Evolutionary conservation across 2,329 filamentous ascomycete species (phyloP).

Genomic region (Waltergamsia citrina): DNA sequence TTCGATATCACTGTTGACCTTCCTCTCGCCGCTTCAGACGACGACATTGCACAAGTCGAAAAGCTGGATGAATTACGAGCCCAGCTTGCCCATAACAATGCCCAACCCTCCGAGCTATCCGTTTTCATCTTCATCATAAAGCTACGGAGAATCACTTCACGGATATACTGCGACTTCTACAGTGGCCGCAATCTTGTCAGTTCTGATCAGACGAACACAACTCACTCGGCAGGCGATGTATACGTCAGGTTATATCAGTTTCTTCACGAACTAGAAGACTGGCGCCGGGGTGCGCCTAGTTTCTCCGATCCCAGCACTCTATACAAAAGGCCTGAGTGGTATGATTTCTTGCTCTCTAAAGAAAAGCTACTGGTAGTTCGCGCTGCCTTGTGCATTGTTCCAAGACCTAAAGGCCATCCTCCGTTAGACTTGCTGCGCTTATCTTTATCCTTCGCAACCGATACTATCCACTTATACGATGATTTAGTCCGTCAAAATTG

Average conservation of each 20-base stretch:
- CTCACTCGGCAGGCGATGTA: slow-evolving; percentile 11
- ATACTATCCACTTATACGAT: slow-evolving; percentile 27
- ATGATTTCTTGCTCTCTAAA: slow-evolving; percentile 28
- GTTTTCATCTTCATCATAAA: slow-evolving; percentile 27
- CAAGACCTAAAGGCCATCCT: slow-evolving; percentile 20
- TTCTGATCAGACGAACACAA: slow-evolving; percentile 4
- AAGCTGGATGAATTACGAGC: slow-evolving; percentile 1
- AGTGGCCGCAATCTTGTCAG: background rate
- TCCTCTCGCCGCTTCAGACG: slow-evolving; percentile 22
- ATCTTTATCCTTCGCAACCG: slow-evolving; percentile 22
- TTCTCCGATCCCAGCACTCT: slow-evolving; percentile 23
- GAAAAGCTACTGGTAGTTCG: slow-evolving; percentile 29
- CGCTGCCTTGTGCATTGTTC: slow-evolving; percentile 27
- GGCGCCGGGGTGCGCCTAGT: slow-evolving; percentile 21
- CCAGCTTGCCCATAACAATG: background rate
- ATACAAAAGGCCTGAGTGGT: slow-evolving; percentile 33
- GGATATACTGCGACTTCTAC: slow-evolving; percentile 20
- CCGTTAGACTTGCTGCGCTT: slow-evolving; percentile 18
- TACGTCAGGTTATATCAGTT: slow-evolving; percentile 16
- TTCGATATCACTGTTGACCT: slow-evolving; percentile 24
- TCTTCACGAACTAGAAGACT: slow-evolving; percentile 21
- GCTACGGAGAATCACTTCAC: slow-evolving; percentile 28
- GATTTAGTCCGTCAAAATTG: slow-evolving; percentile 19
- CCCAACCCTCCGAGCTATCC: slow-evolving; percentile 5
- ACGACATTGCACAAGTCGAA: slow-evolving; percentile 14